Evolutionary conservation across 139 green algal species (phyloP), one percentile per base, ranked within the genome.

Genomic region (Chlorella sp.): DNA sequence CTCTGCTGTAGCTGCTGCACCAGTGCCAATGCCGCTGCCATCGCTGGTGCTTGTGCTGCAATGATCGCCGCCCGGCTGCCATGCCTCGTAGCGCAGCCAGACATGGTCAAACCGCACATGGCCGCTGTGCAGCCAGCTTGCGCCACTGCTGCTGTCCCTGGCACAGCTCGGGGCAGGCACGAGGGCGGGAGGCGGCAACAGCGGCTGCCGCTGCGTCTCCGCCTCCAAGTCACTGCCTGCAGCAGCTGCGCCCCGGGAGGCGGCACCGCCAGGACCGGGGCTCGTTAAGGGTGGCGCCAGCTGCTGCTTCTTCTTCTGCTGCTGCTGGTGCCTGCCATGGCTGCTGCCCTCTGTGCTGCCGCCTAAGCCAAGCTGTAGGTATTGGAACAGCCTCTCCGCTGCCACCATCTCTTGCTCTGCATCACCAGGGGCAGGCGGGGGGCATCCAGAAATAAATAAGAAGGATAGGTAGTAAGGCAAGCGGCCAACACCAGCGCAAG

Each of bases 331-430:
- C 32, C 34, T 48, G 5, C 66, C 18, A 22, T 40, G 21, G 60
- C 30, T 12, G 7, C 36, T 39, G 11, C 24, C 28, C 1, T 12
- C 26, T 57, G 5, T 53, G 32, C 34, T 34, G 36, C 53, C 32
- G 3, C 53, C 53, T 42, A 57, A 57, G 48, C 66, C 66, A 24
- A 86, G 73, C 1, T 78, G 24, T 19, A 89, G 36, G 79, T 94
- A 96, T 81, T 96, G 89, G 24, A 87, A 48, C 14, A 98, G 66
- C 1, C 97, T 90, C 89, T 98, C 97, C n/a, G 98, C 94, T 24
- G 96, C 86, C 87, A 98, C 95, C 94, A 98, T 96, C 90, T 98
- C 95, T 83, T 96, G 91, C 86, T 97, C 96, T 90, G 86, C 60
- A 86, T 18, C 1, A 32, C 19, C 53, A 75, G 53, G 15, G 9